phyloP scores from a whole-genome alignment of 225 moss, liverwort and hornwort genomes.

The Asterella californica region DNA sequence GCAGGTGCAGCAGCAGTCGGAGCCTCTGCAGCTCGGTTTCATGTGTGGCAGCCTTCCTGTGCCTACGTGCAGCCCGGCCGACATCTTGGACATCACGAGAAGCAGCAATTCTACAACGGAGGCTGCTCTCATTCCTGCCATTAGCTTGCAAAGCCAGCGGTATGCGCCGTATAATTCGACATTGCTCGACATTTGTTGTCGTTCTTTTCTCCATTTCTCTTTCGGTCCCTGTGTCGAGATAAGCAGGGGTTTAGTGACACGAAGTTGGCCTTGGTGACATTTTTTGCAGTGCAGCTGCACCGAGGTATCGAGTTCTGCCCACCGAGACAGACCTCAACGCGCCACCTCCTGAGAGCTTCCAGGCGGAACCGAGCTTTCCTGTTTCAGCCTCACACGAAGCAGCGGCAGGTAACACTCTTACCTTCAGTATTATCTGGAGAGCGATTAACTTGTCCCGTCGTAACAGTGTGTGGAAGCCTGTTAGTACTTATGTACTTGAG shows the following conservation, averaged over 20 bases:
- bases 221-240: not conserved
- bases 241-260: not conserved
- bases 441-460: not conserved
- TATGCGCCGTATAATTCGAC: constrained; percentile 13
- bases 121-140: constrained; percentile 74
- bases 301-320: constrained; percentile 87
- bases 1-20: constrained; percentile 75
- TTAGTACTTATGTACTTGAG: not conserved
- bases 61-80: constrained; percentile 60
- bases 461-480: not conserved
- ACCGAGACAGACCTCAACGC: constrained; percentile 91
- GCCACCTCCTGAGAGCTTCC: constrained; percentile 61
- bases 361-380: constrained; percentile 62
- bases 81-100: constrained; percentile 21
- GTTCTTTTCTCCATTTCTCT: not conserved
- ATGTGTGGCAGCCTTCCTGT: constrained; percentile 98
- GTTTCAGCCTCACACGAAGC: constrained; percentile 64
- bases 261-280: constrained; percentile 16
- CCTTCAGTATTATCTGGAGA: not conserved
- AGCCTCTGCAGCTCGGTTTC: constrained; percentile 72
- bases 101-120: constrained; percentile 49
- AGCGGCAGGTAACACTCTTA: constrained; percentile 45
- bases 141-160: constrained; percentile 73
- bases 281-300: constrained; percentile 69
- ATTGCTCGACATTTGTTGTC: not conserved